Evolutionary conservation across 345 rosid species (phyloP).

Genomic region (Draba incana): DNA sequence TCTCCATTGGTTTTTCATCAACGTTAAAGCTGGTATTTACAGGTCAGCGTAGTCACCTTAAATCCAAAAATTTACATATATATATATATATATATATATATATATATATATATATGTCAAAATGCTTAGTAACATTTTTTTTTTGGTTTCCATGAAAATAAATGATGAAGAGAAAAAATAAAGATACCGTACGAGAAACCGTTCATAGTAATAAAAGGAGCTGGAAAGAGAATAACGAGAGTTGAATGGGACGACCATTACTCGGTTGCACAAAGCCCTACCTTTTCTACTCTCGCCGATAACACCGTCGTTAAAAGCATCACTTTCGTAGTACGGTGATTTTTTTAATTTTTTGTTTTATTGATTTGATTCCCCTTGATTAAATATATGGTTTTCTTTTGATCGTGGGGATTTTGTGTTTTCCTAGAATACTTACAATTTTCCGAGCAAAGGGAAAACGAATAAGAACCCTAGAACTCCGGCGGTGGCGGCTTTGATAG

Average conservation of each 20-base stretch:
- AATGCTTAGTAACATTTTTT: conserved; percentile 9
- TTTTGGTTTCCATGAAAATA: neutral
- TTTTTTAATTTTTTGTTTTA: neutral
- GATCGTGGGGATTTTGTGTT: neutral
- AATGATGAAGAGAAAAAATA: conserved; percentile 65
- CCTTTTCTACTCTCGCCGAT: conserved; percentile 66
- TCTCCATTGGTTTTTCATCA: conserved; percentile 55
- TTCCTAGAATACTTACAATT: conserved; percentile 67
- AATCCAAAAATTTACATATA: neutral
- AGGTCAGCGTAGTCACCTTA: conserved; percentile 42
- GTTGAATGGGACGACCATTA: conserved; percentile 72
- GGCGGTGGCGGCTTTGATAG: conserved; percentile 70
- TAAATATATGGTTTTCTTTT: neutral
- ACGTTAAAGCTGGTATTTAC: conserved; percentile 53
- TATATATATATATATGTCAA: neutral
- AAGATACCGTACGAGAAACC: conserved; percentile 69
- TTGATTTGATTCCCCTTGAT: neutral
- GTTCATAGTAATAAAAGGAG: conserved; percentile 61
- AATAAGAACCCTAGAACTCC: conserved; percentile 46
- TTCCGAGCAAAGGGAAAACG: conserved; percentile 34
- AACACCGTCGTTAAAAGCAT: conserved; percentile 59
- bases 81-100: too few species aligned
- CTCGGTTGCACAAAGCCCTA: conserved; percentile 53
- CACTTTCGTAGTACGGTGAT: conserved; percentile 34
- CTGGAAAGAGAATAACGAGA: conserved; percentile 52